Percentiles rank a stretch among this genome's conserved stretches.
These are phyloP conservation scores for Hymenoscyphus fructigenus DNA, from an alignment of 2,329 filamentous ascomycete species.

Conservation along the genomic window DNA sequence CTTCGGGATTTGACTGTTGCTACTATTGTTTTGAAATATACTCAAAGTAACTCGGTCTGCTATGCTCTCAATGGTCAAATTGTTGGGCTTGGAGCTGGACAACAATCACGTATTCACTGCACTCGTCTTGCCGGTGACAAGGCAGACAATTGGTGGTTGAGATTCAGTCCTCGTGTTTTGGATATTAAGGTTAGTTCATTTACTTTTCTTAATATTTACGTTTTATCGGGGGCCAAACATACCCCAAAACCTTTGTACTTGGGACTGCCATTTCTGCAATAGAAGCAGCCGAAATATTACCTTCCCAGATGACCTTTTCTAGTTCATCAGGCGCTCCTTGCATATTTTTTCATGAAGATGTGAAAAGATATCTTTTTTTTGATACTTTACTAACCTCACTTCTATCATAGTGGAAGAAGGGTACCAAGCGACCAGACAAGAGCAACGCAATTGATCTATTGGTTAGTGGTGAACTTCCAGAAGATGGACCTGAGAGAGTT, in stretches of 20 bases:
- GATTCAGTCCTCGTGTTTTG: constrained; percentile 89
- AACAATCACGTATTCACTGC: constrained; percentile 98
- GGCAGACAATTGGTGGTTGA: constrained; percentile 99
- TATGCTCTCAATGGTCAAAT: constrained; percentile 94
- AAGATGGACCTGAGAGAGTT: constrained; percentile 77
- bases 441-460: constrained; percentile 97
- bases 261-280: too few species aligned
- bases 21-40: constrained; percentile 97
- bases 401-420: constrained; percentile 77
- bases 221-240: neutral
- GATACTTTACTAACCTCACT: neutral
- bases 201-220: neutral
- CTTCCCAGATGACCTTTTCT: too few species aligned
- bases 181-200: constrained; percentile 58
- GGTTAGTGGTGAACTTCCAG: constrained; percentile 85
- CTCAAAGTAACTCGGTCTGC: constrained; percentile 98
- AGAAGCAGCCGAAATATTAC: too few species aligned
- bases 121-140: constrained; percentile 96
- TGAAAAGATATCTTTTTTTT: too few species aligned
- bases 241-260: too few species aligned
- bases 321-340: too few species aligned
- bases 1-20: constrained; percentile 89
- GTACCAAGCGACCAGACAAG: constrained; percentile 94
- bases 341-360: too few species aligned
- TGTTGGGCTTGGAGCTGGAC: constrained; percentile 89